Base-by-base conservation (phyloP, 1,284 basidiomycete species). In the Coriolopsis trogii region DNA sequence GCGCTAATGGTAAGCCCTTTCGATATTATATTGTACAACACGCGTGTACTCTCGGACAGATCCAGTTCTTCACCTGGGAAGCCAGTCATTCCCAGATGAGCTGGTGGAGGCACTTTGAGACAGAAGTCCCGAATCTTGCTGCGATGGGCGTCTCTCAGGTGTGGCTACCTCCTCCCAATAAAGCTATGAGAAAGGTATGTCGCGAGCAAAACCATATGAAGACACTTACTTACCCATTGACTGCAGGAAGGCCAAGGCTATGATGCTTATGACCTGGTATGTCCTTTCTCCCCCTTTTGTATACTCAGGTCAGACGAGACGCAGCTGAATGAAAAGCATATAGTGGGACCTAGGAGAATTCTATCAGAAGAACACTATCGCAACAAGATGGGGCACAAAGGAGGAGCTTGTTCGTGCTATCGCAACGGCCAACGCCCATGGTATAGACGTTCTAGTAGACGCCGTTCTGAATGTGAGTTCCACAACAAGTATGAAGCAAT, bases 291-390 rank as follows among this genome's bases (percentile, higher is more conserved):
- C 6, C 10, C 12, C 23, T 18, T 7, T 38, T 20, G 23, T 21
- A n/a, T 25, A 15, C n/a, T n/a, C n/a, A n/a, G n/a, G n/a, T n/a
- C n/a, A n/a, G n/a, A n/a, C n/a, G n/a, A n/a, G n/a, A n/a, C n/a
- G n/a, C n/a, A n/a, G n/a, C n/a, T n/a, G n/a, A n/a, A n/a, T n/a
- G n/a, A n/a, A n/a, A n/a, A n/a, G n/a, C n/a, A n/a, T n/a, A n/a
- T 53, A 93, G 81, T 94, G 90, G 89, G 93, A 95, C 67, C 73
- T 98, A 9, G 95, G 95, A 41, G 95, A 98, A 74, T 98, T 97
- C 61, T 73, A 93, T 45, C 89, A 92, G 68, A 95, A 93, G 68
- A 90, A 89, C 10, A 73, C 80, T n/a, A 71, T 82, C 44, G 69
- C 76, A 8, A 98, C 95, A n/a, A 83, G 95, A 57, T 98, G 94